A percentile compares a stretch with the other conserved stretches of the same genome.
phyloP scores from a whole-genome alignment of 495 filamentous ascomycete genomes.

The Hypoxylon fuscum region DNA sequence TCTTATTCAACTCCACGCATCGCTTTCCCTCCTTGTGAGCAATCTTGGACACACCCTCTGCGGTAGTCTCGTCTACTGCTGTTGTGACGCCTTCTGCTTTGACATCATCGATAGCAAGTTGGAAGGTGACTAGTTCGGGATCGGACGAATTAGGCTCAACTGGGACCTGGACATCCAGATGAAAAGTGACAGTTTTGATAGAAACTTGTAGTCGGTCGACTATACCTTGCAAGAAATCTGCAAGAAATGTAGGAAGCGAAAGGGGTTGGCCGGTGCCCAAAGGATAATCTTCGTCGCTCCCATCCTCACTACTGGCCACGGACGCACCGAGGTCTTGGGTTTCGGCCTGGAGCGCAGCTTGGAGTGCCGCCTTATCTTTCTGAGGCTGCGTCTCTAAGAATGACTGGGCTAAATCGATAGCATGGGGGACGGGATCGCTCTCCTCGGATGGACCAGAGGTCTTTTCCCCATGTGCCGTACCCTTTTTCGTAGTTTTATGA shows the following conservation, averaged over 20 bases:
- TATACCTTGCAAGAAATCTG: constrained; percentile 83
- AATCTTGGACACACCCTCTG: constrained; percentile 31
- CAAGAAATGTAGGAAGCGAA: constrained; percentile 81
- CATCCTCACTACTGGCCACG: constrained; percentile 63
- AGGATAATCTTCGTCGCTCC: constrained; percentile 70
- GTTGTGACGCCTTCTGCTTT: constrained; percentile 71
- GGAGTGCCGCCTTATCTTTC: constrained; percentile 77
- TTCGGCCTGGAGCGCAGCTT: constrained; percentile 75
- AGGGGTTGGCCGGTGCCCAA: constrained; percentile 77
- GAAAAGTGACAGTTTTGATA: constrained; percentile 65
- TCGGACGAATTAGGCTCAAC: constrained; percentile 63
- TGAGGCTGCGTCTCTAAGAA: constrained; percentile 84
- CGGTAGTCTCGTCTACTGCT: constrained; percentile 22
- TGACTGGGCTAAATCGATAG: constrained; percentile 85
- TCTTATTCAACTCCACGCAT: constrained; percentile 67
- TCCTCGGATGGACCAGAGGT: constrained; percentile 28
- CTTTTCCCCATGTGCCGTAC: constrained; percentile 43
- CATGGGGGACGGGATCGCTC: constrained; percentile 70
- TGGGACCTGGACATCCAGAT: constrained; percentile 70
- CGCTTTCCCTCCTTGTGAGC: constrained; percentile 69
- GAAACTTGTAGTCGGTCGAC: constrained; percentile 78
- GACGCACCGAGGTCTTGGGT: constrained; percentile 70
- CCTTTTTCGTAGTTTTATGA: constrained; percentile 23
- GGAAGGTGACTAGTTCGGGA: constrained; percentile 66
- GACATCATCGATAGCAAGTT: constrained; percentile 71